Percentiles rank a stretch among this genome's conserved stretches.
Evolutionary conservation across 495 filamentous ascomycete genomes (phyloP).

Genomic region (Podospora pseudopauciseta): DNA sequence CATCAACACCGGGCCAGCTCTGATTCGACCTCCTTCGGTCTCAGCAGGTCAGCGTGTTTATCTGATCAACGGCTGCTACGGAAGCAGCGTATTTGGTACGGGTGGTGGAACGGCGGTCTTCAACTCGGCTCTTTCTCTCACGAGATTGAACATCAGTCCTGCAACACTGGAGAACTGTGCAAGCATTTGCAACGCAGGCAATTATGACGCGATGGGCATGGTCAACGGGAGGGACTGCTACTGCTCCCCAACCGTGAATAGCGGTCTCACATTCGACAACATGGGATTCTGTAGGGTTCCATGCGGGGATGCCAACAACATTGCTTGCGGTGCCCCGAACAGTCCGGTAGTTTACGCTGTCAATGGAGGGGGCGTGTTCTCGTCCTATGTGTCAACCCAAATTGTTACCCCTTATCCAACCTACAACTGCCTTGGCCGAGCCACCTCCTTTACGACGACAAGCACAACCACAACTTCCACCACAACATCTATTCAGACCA

Average conservation of each 20-base stretch:
- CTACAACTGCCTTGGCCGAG: constrained; percentile 2
- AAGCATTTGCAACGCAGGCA: not conserved
- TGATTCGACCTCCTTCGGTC: constrained; percentile 2
- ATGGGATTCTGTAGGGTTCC: constrained; percentile 5
- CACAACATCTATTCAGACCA: not conserved
- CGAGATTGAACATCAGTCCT: not conserved
- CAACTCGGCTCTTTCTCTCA: not conserved
- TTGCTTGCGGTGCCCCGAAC: constrained; percentile 8
- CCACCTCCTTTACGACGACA: not conserved
- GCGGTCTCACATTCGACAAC: not conserved
- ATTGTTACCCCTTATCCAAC: constrained; percentile 6
- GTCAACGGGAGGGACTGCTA: constrained; percentile 6
- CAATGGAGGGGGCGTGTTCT: not conserved
- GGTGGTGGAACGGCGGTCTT: not conserved
- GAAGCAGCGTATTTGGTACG: not conserved
- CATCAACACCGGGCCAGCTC: not conserved
- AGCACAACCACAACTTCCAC: constrained; percentile 1
- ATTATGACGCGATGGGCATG: constrained; percentile 2
- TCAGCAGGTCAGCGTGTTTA: not conserved
- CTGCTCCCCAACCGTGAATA: not conserved
- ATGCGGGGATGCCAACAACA: not conserved
- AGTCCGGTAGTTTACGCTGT: constrained; percentile 2
- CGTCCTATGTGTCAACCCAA: not conserved
- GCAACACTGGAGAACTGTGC: constrained; percentile 6
- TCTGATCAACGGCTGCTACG: constrained; percentile 2